These are phyloP conservation scores for Pyrenophora teres DNA, from an alignment of 2,329 filamentous ascomycete genomes.

Conservation along the genomic window DNA sequence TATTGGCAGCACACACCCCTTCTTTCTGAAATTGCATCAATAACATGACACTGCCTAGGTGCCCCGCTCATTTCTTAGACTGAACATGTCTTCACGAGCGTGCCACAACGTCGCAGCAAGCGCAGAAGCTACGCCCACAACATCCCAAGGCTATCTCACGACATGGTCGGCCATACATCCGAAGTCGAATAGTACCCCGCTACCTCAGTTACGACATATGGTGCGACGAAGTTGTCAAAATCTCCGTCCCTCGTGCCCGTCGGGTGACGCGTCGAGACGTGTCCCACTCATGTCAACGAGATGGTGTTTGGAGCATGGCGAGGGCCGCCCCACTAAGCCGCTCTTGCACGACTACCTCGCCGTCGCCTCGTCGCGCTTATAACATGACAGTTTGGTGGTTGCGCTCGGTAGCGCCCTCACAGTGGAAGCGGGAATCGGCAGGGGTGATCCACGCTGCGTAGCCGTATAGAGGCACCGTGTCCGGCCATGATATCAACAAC, in stretches of 20 bases:
- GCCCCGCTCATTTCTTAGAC: background rate
- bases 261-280: constrained; percentile 10
- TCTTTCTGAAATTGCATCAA: too few relatives aligned
- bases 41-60: background rate
- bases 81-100: background rate
- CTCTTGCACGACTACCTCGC: constrained; percentile 8
- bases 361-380: background rate
- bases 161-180: constrained; percentile 7
- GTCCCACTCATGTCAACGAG: constrained; percentile 2
- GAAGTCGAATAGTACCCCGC: background rate
- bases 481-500: constrained; percentile 11
- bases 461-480: constrained; percentile 9
- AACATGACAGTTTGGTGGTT: background rate
- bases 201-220: background rate
- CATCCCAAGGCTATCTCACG: constrained; percentile 1
- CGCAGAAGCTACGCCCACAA: constrained; percentile 1
- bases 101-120: constrained; percentile 8
- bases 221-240: constrained; percentile 37
- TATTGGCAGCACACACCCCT: too few relatives aligned
- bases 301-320: constrained; percentile 3
- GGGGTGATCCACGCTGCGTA: constrained; percentile 2
- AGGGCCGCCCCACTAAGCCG: background rate
- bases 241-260: constrained; percentile 18
- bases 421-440: constrained; percentile 5
- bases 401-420: background rate